Evolutionary conservation across 179 eudicot genomes (phyloP).

Genomic region (Kewa caespitosa): DNA sequence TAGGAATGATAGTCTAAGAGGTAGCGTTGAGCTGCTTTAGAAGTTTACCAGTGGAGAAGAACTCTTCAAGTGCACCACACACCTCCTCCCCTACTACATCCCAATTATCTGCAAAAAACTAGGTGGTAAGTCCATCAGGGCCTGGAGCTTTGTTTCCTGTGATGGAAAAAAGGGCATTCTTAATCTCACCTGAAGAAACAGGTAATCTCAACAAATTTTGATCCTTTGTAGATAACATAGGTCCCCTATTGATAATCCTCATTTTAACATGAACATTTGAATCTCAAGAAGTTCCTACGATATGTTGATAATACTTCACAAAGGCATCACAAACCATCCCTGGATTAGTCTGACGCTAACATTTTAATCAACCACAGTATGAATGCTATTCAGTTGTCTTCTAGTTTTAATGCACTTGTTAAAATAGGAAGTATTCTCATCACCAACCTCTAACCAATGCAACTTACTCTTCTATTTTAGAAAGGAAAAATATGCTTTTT

Average conservation of each 20-base stretch:
- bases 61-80: background rate
- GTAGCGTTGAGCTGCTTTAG: background rate
- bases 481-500: no score
- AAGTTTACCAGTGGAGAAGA: background rate
- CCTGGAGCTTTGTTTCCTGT: conserved; percentile 3
- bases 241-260: background rate
- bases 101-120: background rate
- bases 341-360: no score
- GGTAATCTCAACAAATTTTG: background rate
- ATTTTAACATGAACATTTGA: background rate
- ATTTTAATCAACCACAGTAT: no score
- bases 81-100: background rate
- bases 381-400: no score
- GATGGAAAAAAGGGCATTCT: background rate
- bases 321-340: no score
- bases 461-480: no score
- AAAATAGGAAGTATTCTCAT: no score
- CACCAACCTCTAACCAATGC: no score
- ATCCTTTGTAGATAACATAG: background rate
- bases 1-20: background rate
- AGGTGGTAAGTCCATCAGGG: background rate
- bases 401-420: no score
- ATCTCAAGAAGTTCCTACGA: no score
- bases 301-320: background rate
- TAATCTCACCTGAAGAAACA: background rate